These are phyloP conservation scores for Neurospora sp. DNA, from an alignment of 495 filamentous ascomycete genomes.

Conservation along the genomic window DNA sequence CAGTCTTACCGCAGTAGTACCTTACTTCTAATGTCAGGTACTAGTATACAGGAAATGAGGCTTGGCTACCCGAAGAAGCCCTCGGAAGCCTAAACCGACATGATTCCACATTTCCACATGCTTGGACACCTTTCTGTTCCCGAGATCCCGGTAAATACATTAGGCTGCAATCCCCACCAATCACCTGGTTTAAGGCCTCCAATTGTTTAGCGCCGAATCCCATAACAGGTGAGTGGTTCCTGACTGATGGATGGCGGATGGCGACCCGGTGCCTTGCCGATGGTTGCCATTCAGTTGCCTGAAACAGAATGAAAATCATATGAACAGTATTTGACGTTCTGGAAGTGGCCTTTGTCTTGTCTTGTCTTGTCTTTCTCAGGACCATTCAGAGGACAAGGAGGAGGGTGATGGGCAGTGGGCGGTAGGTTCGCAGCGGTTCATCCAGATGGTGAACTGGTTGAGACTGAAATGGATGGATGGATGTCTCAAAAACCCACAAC, in stretches of 20 bases:
- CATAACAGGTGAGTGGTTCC: too few relatives aligned
- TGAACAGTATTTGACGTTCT: background rate
- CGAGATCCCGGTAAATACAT: background rate
- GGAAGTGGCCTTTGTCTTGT: background rate
- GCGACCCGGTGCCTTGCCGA: background rate
- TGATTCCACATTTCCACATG: background rate
- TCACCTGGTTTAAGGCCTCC: background rate
- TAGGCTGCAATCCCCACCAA: background rate
- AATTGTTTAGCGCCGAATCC: background rate
- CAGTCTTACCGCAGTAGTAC: background rate
- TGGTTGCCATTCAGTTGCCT: background rate
- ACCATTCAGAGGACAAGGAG: background rate
- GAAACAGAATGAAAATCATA: background rate
- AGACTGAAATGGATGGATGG: too few relatives aligned
- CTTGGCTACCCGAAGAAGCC: background rate
- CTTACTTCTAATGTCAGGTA: background rate
- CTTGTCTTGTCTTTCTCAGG: background rate
- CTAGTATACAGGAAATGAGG: background rate
- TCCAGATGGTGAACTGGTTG: too few relatives aligned
- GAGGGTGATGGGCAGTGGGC: background rate
- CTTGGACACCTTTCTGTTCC: background rate
- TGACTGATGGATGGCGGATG: too few relatives aligned
- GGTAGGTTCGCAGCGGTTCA: background rate
- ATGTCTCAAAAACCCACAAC: background rate
- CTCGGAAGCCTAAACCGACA: background rate